These are phyloP conservation scores for Chondrostereum purpureum DNA, from an alignment of 1,284 basidiomycete species.

Conservation along the genomic window DNA sequence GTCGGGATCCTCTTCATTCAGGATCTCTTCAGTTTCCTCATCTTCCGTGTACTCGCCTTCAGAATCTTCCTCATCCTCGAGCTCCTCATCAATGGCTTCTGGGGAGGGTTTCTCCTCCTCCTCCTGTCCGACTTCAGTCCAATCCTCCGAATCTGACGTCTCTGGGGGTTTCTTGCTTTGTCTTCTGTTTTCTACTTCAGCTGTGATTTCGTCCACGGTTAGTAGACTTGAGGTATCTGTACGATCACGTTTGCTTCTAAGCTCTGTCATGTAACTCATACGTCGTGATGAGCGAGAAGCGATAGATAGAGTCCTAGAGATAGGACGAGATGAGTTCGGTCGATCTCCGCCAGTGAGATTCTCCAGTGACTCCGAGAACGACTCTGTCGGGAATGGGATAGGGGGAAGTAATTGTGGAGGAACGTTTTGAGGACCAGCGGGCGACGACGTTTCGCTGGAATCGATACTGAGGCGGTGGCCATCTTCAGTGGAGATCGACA, in stretches of 20 bases:
- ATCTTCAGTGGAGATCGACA: constrained; percentile 70
- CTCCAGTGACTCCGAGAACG: constrained; percentile 73
- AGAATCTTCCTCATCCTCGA: constrained; percentile 38
- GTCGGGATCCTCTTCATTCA: constrained; percentile 38
- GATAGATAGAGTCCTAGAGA: constrained; percentile 38
- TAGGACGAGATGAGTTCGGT: constrained; percentile 22
- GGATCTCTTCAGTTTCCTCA: constrained; percentile 44
- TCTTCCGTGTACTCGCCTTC: constrained; percentile 34
- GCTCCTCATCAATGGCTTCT: constrained; percentile 37
- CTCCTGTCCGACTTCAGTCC: constrained; percentile 55
- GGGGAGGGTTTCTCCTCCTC: constrained; percentile 23
- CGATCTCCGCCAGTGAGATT: constrained; percentile 32
- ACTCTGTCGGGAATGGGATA: constrained; percentile 72
- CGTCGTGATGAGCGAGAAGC: constrained; percentile 59
- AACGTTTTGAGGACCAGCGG: constrained; percentile 21
- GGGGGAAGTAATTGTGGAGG: constrained; percentile 70
- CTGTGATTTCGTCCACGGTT: constrained; percentile 97
- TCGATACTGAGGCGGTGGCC: constrained; percentile 53
- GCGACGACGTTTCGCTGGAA: constrained; percentile 32
- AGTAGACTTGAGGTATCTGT: constrained; percentile 89
- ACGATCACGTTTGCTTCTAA: constrained; percentile 73
- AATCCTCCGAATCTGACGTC: constrained; percentile 53
- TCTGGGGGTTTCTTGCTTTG: constrained; percentile 39
- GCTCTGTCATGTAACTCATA: constrained; percentile 72
- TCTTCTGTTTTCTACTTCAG: constrained; percentile 85